Base-by-base conservation (phyloP, 768 basidiomycete species). In the Psilocybe tampanensis region DNA sequence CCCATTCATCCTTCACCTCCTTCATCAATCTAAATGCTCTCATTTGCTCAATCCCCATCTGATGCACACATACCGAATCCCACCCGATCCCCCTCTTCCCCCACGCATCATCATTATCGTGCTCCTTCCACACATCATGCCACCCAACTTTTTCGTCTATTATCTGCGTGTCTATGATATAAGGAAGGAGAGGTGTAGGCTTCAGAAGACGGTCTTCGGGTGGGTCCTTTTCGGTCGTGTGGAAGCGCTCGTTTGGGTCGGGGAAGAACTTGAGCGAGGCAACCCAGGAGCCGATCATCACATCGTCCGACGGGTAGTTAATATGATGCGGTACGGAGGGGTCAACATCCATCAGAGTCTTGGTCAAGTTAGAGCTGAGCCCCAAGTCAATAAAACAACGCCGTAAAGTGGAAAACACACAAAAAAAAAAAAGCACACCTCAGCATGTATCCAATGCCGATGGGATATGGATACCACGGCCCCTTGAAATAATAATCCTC, bases 301-400 rank as follows among this genome's bases (percentile, higher is more conserved):
- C 52, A 24, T 53, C 52, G 43, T 53, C 52, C 2, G 42, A 43
- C n/a, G 52, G 52, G n/a, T 53, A 53, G n/a, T 44, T 42, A 26
- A 53, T 34, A 24, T 53, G 52, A 19, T 53, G 52, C 3, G 52
- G 23, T 4, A 53, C 52, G 9, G 52, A n/a, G 13, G 52, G 52
- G 42, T 53, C n/a, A 9, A 53, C 7, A 23, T 42, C 42, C 15
- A 53, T 17, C 8, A 53, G 9, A 7, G 52, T 53, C 8, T 42
- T 8, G 18, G 52, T 53, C n/a, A 53, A 2, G 15, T 53, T 53
- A 9, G 52, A 53, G n/a, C 47, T 48, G 29, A 29, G 9, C 9
- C 29, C 29, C n/a, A n/a, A n/a, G n/a, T n/a, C n/a, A 29, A 29
- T 29, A 5, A 29, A 29, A 29, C 29, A 29, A 29, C 29, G 29